Conservation (phyloP, 345 rosid genomes). For the Citrus glauca region DNA sequence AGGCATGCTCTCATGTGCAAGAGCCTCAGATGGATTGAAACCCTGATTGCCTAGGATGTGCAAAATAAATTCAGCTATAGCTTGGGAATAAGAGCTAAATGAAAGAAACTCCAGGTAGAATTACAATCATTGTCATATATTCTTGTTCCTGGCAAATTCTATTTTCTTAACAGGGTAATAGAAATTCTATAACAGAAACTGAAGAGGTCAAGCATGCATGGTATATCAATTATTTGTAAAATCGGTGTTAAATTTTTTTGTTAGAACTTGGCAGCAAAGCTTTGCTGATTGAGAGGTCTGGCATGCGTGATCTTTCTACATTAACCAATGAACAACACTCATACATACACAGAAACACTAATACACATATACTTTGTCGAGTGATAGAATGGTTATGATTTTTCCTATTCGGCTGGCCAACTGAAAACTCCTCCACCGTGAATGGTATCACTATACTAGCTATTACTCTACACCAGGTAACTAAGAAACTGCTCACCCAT, state of each 20-base stretch:
- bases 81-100: neutral
- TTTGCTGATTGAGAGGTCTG: neutral
- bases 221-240: neutral
- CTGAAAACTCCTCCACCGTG: neutral
- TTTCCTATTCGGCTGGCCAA: neutral
- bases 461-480: neutral
- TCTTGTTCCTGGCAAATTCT: neutral
- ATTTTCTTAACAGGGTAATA: neutral
- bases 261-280: neutral
- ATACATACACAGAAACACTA: too few relatives aligned
- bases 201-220: neutral
- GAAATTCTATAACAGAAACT: neutral
- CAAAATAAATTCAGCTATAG: neutral
- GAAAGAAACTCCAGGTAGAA: neutral
- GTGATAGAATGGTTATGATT: neutral
- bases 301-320: neutral
- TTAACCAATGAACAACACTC: neutral
- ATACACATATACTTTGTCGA: neutral
- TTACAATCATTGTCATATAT: neutral
- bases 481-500: neutral
- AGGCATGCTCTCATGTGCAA: neutral
- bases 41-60: neutral
- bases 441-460: neutral
- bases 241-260: neutral
- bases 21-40: neutral